Conservation (phyloP, 169 alveolate species). For the Plasmodium blacklocki region DNA sequence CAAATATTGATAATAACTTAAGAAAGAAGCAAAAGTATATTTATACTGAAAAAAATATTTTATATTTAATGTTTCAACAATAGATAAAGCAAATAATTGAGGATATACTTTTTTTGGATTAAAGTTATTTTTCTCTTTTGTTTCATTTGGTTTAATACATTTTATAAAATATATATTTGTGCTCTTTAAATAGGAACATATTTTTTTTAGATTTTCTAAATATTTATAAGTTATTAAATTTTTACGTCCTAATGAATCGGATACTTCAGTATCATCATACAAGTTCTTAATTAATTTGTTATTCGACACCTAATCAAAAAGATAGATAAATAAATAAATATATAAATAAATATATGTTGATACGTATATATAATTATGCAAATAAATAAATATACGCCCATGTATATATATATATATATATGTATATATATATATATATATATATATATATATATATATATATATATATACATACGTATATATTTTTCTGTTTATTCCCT, state of each 20-base stretch:
- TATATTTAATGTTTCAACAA: slow-evolving; percentile 66
- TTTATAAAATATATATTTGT: slow-evolving; percentile 67
- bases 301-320: slow-evolving; percentile 19
- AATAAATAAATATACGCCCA: not conserved
- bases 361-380: not conserved
- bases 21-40: slow-evolving; percentile 54
- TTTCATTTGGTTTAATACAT: slow-evolving; percentile 77
- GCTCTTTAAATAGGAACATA: slow-evolving; percentile 48
- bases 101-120: slow-evolving; percentile 58
- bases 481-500: not conserved
- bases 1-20: slow-evolving; percentile 41
- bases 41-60: slow-evolving; percentile 60
- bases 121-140: slow-evolving; percentile 40
- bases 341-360: not conserved
- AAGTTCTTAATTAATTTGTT: slow-evolving; percentile 15
- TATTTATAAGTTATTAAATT: slow-evolving; percentile 56
- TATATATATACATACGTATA: not conserved
- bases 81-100: slow-evolving; percentile 69
- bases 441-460: not conserved
- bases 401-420: not conserved
- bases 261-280: slow-evolving; percentile 43
- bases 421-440: not conserved
- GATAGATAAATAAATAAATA: not conserved
- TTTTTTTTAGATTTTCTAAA: slow-evolving; percentile 53
- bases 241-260: slow-evolving; percentile 69